Evolutionary conservation across 164 flowering plant species (phyloP).

Genomic region (Litsea cubeba): DNA sequence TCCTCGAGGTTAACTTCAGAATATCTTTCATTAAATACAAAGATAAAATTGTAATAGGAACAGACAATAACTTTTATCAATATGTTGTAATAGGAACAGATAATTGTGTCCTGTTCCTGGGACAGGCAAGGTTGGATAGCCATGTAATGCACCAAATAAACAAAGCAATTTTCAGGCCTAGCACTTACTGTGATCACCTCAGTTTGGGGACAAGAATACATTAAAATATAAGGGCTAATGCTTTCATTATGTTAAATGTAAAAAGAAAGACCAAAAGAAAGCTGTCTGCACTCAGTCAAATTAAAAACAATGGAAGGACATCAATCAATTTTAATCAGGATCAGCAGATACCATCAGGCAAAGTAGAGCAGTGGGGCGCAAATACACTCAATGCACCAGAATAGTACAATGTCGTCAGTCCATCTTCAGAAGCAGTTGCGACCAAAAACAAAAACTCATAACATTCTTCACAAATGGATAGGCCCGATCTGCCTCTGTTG

Average conservation of each 20-base stretch:
- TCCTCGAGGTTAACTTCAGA: too few relatives aligned
- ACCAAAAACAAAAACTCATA: slow-evolving; percentile 70
- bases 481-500: slow-evolving; percentile 36
- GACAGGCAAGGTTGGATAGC: background rate
- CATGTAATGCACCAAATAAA: background rate
- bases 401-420: slow-evolving; percentile 42
- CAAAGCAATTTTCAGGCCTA: background rate
- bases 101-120: background rate
- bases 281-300: too few relatives aligned
- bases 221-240: too few relatives aligned
- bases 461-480: slow-evolving; percentile 56
- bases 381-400: slow-evolving; percentile 58
- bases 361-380: slow-evolving; percentile 44
- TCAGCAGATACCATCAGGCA: slow-evolving; percentile 56
- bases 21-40: background rate
- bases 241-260: too few relatives aligned
- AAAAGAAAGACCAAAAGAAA: too few relatives aligned
- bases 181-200: too few relatives aligned
- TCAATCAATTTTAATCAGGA: background rate
- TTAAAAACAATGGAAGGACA: background rate
- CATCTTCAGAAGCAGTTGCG: slow-evolving; percentile 49
- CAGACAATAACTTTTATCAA: background rate
- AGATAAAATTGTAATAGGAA: background rate
- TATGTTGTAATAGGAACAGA: too few relatives aligned
- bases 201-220: too few relatives aligned